These are phyloP conservation scores for Beauveria rudraprayagi DNA, from an alignment of 2,329 filamentous ascomycete genomes.

Conservation along the genomic window DNA sequence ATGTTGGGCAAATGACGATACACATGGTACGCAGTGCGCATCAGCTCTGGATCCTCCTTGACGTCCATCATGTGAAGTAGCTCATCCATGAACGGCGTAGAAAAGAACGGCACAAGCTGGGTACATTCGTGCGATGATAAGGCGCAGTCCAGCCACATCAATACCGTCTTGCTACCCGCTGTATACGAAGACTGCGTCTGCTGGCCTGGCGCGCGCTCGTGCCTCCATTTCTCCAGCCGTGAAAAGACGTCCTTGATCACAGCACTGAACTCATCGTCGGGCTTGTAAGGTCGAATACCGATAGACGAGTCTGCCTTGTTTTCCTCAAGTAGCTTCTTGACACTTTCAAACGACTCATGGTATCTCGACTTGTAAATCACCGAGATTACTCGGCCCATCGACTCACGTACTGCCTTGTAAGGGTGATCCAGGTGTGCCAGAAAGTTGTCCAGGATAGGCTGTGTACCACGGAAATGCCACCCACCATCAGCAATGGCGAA, in stretches of 20 bases:
- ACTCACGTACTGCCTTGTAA: constrained; percentile 93
- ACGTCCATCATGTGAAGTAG: constrained; percentile 99
- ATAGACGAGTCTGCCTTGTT: constrained; percentile 77
- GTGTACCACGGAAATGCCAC: constrained; percentile 91
- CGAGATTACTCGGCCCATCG: constrained; percentile 83
- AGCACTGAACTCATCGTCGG: constrained; percentile 62
- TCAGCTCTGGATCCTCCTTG: constrained; percentile 94
- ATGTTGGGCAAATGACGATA: constrained; percentile 96
- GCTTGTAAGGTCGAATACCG: constrained; percentile 75
- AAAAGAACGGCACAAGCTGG: constrained; percentile 85
- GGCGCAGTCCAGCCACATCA: constrained; percentile 89
- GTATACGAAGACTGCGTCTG: constrained; percentile 94
- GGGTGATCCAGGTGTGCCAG: constrained; percentile 88
- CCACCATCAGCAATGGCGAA: constrained; percentile 80
- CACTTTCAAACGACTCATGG: constrained; percentile 84
- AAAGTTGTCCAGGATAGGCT: constrained; percentile 84
- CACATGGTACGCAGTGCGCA: constrained; percentile 89
- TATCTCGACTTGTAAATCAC: constrained; percentile 87
- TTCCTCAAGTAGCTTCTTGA: constrained; percentile 63
- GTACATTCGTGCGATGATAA: constrained; percentile 89
- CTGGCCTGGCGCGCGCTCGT: constrained; percentile 75
- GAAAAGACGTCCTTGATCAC: constrained; percentile 70
- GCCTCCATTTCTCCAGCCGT: constrained; percentile 79
- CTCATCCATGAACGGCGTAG: constrained; percentile 80
- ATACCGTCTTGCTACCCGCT: constrained; percentile 88